Base-by-base conservation (phyloP, 371 early-diverging fungal genomes). In the Capillidium rhysosporum region DNA sequence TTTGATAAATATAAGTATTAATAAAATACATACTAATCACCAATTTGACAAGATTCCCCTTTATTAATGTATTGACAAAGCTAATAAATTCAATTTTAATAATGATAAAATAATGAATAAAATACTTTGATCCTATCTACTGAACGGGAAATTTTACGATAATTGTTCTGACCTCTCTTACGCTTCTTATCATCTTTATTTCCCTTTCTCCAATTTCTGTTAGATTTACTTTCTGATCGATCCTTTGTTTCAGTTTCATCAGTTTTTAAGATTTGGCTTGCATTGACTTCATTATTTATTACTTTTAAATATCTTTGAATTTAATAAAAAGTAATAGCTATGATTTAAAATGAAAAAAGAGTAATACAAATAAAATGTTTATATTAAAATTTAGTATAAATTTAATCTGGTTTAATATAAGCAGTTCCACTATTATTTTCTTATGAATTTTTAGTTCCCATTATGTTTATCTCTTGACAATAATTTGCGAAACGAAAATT, bases 11-110 rank as follows among this genome's bases (percentile, higher is more conserved):
- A 10, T 21, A 40, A 7, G 0, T 23, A 28, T 23, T n/a, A 46
- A 21, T 40, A 31, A 4, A 39, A 18, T 24, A 56, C 38, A 40
- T 68, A 73, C 75, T 60, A 59, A 41, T 69, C 69, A 8, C 70
- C 72, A 54, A 66, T 63, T 0, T 63, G 45, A 52, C 85, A 83
- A 24, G 64, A 67, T 9, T 65, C 61, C 49, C 72, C 80, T 1
- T 62, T 40, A 14, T 74, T 68, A 10, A 70, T 56, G n/a, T 57
- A 49, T 54, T 64, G 63, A 63, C 82, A 84, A 16, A 83, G 56
- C 67, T 71, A 56, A 38, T 24, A 16, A 46, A 29, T 54, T 24
- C 18, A 20, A 7, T 41, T 38, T 38, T 38, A 9, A 38, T 38
- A 38, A 38, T 9, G 14, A 20, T 44, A 23, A 44, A 44, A 12